Evolutionary conservation across 495 filamentous ascomycete genomes (phyloP), one percentile per base, ranked within the genome.

Genomic region (Talaromyces nanjingensis): DNA sequence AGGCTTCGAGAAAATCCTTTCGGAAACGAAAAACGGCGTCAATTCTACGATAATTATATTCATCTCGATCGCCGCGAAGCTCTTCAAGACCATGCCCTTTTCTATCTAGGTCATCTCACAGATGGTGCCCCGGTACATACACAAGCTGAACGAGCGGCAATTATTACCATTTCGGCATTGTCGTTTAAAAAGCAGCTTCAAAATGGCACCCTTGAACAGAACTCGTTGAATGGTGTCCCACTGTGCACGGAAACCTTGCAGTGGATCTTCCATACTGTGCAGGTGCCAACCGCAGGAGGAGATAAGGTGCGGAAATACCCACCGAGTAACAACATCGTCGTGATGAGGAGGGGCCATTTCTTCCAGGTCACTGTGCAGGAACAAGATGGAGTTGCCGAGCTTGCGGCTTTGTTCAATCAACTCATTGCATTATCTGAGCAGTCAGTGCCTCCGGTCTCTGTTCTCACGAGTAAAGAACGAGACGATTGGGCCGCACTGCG

Each of bases 211-310:
- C 20, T 57, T 24, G 54, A 57, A 31, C 54, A 24, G 18, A 9
- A 57, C 54, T 16, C 12, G 54, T 18, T 24, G 9, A 24, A 24
- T 57, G 54, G 20, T 14, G 49, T 12, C 86, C 83, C 25, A 84
- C 79, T 58, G 75, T 70, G 71, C 85, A 83, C 6, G 78, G 70
- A 53, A 81, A 76, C 18, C 84, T 78, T 7, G 81, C 78, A 18
- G 80, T 75, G 3, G 80, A 79, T 5, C 82, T 77, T 66, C 91
- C 90, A 63, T 85, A 82, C 24, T 91, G 80, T 12, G 87, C 84
- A 8, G 90, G 78, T 16, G 20, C 74, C 74, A 11, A 18, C 55
- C 4, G 8, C 69, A 1, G 62, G 52, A n/a, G 54, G 47, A 6
- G 74, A 76, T 62, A 49, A 64, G 33, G 66, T 74, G 62, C 14